A percentile compares a stretch with the other conserved stretches of the same genome.
These are phyloP conservation scores for Daldinia sp. DNA, from an alignment of 2,329 filamentous ascomycete genomes.

Conservation along the genomic window DNA sequence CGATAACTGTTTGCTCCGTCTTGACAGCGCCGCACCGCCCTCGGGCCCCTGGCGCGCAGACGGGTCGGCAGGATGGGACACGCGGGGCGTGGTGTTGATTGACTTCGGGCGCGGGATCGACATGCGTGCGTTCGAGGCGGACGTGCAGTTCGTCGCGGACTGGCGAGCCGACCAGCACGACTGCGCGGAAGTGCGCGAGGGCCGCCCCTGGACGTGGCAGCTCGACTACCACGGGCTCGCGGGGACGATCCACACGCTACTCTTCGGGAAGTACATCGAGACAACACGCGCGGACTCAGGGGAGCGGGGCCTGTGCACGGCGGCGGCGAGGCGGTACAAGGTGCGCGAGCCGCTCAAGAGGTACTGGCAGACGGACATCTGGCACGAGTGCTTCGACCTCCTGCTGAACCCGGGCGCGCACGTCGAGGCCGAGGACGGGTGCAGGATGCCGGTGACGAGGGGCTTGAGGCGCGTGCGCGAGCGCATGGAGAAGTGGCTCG, in stretches of 20 bases:
- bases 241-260: conserved; percentile 85
- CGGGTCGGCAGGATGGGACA: conserved; percentile 81
- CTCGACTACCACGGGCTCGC: conserved; percentile 96
- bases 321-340: conserved; percentile 75
- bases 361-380: conserved; percentile 97
- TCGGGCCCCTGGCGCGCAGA: conserved; percentile 75
- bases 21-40: conserved; percentile 70
- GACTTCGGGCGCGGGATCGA: conserved; percentile 97
- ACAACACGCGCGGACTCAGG: conserved; percentile 66
- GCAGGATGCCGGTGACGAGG: conserved; percentile 77
- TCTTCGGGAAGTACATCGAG: conserved; percentile 96
- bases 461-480: conserved; percentile 77
- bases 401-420: conserved; percentile 83
- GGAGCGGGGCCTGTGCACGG: conserved; percentile 64
- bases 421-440: conserved; percentile 72
- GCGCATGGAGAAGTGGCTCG: conserved; percentile 87
- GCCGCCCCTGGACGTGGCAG: conserved; percentile 96
- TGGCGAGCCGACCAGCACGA: conserved; percentile 91
- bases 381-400: conserved; percentile 84
- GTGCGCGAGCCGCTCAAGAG: conserved; percentile 88
- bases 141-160: conserved; percentile 91
- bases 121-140: conserved; percentile 82
- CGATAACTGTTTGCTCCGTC: conserved; percentile 92
- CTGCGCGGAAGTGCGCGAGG: conserved; percentile 95
- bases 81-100: conserved; percentile 86